Evolutionary conservation across 2,329 filamentous ascomycete genomes (phyloP).

Genomic region (Coniochaeta sp.): DNA sequence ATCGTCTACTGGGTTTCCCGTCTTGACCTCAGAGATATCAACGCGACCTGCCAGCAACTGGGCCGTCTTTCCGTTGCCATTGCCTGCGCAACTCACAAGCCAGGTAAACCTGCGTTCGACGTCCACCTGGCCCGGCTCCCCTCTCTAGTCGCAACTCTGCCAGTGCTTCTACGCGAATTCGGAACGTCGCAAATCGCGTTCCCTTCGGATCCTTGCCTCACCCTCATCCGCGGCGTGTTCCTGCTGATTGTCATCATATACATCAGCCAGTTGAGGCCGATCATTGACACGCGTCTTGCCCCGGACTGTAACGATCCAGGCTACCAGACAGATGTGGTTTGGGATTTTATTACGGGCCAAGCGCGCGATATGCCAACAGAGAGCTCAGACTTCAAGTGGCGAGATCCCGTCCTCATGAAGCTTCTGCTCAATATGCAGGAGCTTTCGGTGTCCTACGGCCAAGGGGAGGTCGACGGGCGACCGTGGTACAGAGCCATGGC

Average conservation of each 20-base stretch:
- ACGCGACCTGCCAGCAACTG: constrained; percentile 10
- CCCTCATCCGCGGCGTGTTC: constrained; percentile 15
- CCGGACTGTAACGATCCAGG: not conserved
- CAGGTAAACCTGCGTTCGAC: constrained; percentile 15
- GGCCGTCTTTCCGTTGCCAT: constrained; percentile 13
- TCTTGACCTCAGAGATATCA: constrained; percentile 14
- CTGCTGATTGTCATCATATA: constrained; percentile 17
- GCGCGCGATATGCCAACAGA: no score
- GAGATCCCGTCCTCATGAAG: constrained; percentile 8
- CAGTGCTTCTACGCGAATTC: constrained; percentile 12
- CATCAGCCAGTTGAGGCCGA: constrained; percentile 19
- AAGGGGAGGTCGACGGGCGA: constrained; percentile 4
- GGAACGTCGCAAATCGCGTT: constrained; percentile 5
- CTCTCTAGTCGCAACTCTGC: constrained; percentile 12
- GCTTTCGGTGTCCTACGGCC: constrained; percentile 8
- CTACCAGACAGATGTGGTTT: constrained; percentile 10
- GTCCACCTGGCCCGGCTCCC: constrained; percentile 15
- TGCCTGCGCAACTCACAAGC: constrained; percentile 16
- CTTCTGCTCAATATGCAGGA: constrained; percentile 11
- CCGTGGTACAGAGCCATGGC: constrained; percentile 11
- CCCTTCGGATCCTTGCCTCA: constrained; percentile 11
- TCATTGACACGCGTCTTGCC: constrained; percentile 9
- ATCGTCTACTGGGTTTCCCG: constrained; percentile 14
- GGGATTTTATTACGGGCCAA: no score
- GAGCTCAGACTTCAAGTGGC: no score